A percentile compares a stretch with the other conserved stretches of the same genome.
phyloP scores from a whole-genome alignment of 2,329 filamentous ascomycete genomes.

The Diaporthe citrichinensis region DNA sequence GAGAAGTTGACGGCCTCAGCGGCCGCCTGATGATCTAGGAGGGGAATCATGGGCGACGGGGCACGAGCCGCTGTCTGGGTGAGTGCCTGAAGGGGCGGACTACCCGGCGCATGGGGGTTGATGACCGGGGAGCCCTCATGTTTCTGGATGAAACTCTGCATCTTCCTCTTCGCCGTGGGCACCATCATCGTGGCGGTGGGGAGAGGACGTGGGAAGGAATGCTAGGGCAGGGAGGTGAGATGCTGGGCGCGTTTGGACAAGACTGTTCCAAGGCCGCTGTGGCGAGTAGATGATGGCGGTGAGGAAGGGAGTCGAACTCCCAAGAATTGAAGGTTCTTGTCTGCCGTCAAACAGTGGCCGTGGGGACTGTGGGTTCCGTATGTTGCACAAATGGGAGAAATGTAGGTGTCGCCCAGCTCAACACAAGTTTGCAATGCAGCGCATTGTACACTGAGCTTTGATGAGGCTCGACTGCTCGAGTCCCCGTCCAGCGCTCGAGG shows the following conservation, averaged over 20 bases:
- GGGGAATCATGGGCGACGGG: conserved; percentile 26
- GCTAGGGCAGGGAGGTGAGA: neutral
- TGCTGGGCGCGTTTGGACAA: neutral
- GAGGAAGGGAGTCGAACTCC: neutral
- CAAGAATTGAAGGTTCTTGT: neutral
- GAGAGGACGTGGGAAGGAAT: neutral
- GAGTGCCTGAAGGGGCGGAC: conserved; percentile 39
- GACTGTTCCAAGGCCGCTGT: neutral
- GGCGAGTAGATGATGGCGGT: no score
- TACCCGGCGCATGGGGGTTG: conserved; percentile 39
- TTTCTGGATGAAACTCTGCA: conserved; percentile 51
- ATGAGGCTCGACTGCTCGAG: neutral
- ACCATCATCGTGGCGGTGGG: conserved; percentile 45
- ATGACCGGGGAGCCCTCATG: conserved; percentile 29
- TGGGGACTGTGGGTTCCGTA: neutral
- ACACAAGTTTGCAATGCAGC: conserved; percentile 1
- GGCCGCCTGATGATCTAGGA: conserved; percentile 16
- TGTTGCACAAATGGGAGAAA: neutral
- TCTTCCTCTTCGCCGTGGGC: conserved; percentile 50
- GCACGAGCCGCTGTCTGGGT: conserved; percentile 10
- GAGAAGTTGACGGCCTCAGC: conserved; percentile 39
- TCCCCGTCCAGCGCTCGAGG: neutral
- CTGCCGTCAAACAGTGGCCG: neutral
- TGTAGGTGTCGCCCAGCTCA: conserved; percentile 12
- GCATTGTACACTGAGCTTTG: conserved; percentile 1